Evolutionary conservation across 2,329 filamentous ascomycete species (phyloP).

Genomic region (Parafenestella ontariensis): DNA sequence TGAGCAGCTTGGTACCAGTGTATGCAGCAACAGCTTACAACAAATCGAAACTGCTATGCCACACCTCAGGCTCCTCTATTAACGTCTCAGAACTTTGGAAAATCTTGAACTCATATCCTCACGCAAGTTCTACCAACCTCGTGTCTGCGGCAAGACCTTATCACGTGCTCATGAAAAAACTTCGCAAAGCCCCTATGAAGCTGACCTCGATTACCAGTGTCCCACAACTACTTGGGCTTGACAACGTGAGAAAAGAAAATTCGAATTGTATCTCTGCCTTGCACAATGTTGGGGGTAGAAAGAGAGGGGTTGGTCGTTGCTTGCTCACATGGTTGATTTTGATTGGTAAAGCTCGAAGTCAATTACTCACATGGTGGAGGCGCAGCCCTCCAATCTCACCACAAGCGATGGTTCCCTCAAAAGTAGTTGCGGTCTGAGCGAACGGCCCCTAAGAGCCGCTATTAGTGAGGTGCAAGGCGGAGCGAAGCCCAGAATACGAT

Average conservation of each 20-base stretch:
- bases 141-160: constrained; percentile 50
- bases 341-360: background rate
- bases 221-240: constrained; percentile 65
- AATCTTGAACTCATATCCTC: too few species aligned
- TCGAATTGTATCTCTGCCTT: background rate
- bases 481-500: constrained; percentile 9
- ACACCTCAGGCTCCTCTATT: too few species aligned
- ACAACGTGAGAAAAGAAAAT: background rate
- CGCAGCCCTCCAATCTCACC: background rate
- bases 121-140: constrained; percentile 57
- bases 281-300: background rate
- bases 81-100: too few species aligned
- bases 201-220: constrained; percentile 61
- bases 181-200: constrained; percentile 66
- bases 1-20: too few species aligned
- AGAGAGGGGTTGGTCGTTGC: background rate
- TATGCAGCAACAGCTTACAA: too few species aligned
- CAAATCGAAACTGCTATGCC: too few species aligned
- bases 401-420: background rate
- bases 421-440: background rate
- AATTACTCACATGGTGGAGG: background rate
- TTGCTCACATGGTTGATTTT: background rate
- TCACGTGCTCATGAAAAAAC: constrained; percentile 54
- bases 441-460: background rate
- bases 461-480: constrained; percentile 8